Conservation (phyloP, 805 yeast genomes). For the Pichia insulana region DNA sequence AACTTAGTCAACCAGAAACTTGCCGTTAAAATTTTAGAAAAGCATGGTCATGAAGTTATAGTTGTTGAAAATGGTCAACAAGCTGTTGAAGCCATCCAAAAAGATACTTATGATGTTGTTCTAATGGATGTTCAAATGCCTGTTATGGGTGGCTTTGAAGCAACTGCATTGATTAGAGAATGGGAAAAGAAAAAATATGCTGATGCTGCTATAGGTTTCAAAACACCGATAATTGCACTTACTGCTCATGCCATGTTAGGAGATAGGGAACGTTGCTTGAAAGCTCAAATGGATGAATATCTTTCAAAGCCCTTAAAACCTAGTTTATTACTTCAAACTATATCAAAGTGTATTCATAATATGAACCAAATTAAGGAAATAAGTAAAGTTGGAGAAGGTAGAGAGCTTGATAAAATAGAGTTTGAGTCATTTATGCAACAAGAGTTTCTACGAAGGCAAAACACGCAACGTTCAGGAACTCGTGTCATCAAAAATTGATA, state of each 20-base stretch:
- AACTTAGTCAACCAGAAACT: conserved; percentile 80
- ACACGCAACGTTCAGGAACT: not conserved
- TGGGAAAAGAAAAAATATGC: conserved; percentile 81
- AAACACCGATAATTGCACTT: conserved; percentile 82
- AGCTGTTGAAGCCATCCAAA: conserved; percentile 68
- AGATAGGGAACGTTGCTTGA: conserved; percentile 76
- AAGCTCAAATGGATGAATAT: conserved; percentile 90
- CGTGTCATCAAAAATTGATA: not conserved
- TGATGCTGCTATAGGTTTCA: conserved; percentile 49
- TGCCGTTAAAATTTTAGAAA: conserved; percentile 77
- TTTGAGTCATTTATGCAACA: conserved; percentile 9
- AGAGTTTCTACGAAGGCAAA: conserved; percentile 4
- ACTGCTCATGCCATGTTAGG: conserved; percentile 96
- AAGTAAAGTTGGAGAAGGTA: conserved; percentile 6
- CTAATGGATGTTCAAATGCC: conserved; percentile 96
- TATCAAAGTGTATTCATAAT: conserved; percentile 72
- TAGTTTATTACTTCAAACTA: conserved; percentile 71
- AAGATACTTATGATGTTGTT: conserved; percentile 65
- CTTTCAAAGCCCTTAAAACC: conserved; percentile 84
- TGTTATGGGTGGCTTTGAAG: conserved; percentile 91
- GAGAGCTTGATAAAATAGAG: conserved; percentile 1
- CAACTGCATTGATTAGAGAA: conserved; percentile 76
- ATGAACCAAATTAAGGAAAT: conserved; percentile 50
- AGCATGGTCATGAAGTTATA: conserved; percentile 74
- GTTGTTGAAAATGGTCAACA: conserved; percentile 84